Evolutionary conservation across 768 basidiomycete genomes (phyloP).

Genomic region (Tricholoma bakamatsutake): DNA sequence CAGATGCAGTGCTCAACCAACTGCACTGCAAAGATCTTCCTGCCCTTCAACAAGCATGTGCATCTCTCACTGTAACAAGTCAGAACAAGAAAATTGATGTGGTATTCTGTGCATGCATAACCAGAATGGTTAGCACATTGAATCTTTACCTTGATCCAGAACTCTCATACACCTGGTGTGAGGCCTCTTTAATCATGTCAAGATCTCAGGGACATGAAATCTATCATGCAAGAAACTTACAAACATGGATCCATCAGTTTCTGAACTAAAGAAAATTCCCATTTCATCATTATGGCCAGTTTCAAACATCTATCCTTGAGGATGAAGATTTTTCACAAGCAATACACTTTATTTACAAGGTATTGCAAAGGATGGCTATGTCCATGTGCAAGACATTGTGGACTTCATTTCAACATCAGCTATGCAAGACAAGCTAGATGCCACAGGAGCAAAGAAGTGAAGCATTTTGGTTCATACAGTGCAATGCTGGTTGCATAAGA

Average conservation of each 20-base stretch:
- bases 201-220: constrained; percentile 21
- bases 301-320: too few species aligned
- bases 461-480: constrained; percentile 22
- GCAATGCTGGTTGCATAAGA: constrained; percentile 1
- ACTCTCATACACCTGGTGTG: too few species aligned
- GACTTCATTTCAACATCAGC: constrained; percentile 19
- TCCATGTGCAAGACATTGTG: constrained; percentile 24
- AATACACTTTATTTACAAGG: constrained; percentile 23
- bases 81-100: too few species aligned
- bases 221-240: constrained; percentile 23
- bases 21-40: too few species aligned
- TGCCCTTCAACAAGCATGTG: too few species aligned
- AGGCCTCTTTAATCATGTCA: constrained; percentile 6
- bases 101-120: too few species aligned
- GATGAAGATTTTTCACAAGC: neutral
- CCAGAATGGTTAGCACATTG: too few species aligned
- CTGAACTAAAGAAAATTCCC: neutral
- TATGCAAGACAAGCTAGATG: constrained; percentile 15
- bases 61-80: too few species aligned
- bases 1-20: too few species aligned
- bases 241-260: constrained; percentile 7
- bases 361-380: constrained; percentile 19
- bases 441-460: too few species aligned
- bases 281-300: too few species aligned
- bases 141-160: too few species aligned